Base-by-base conservation (phyloP, 441 rosid species). In the Adansonia rubrostipa region DNA sequence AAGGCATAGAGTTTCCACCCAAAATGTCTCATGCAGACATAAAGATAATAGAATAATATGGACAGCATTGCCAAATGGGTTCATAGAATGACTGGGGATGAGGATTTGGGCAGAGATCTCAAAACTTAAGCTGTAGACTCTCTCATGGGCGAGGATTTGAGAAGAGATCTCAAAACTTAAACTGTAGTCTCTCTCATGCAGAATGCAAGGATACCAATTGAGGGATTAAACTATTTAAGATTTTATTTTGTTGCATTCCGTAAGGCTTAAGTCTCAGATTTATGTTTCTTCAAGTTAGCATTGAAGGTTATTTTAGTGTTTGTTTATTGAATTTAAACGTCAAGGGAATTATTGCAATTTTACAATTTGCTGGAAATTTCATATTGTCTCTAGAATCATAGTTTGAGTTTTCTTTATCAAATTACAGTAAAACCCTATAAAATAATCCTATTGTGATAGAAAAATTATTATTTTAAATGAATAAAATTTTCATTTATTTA, bases 331-430 rank as follows among this genome's bases (percentile, higher is more conserved):
- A 36, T 36, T 64, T 36, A 17, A 36, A 44, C 1, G 10, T 68
- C 73, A 47, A 45, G 73, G 71, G 33, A 9, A 47, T 47, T 45
- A 17, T 45, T 68, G 17, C 17, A 50, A 22, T 68, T 5, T 68
- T 47, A 45, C 17, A 68, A 45, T 11, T 19, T 68, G 73, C 17
- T 45, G 24, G 56, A 47, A 68, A 63, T 68, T 48, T 68, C 73
- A 20, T 36, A 45, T 19, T 9, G 36, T 68, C 54, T 44, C 36
- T 63, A 33, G 19, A 45, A 45, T 20, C 24, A 14, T 11, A 19
- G 36, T 68, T 68, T 17, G n/a, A 68, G 54, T 45, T 68, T 47
- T 42, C 53, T 9, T 45, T 5, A 19, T 45, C 36, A 45, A 44
- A 68, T 22, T 24, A 61, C 7, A 22, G 66, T 24, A 61, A 61